These are phyloP conservation scores for Murraya paniculata DNA, from an alignment of 345 rosid species.

Conservation along the genomic window DNA sequence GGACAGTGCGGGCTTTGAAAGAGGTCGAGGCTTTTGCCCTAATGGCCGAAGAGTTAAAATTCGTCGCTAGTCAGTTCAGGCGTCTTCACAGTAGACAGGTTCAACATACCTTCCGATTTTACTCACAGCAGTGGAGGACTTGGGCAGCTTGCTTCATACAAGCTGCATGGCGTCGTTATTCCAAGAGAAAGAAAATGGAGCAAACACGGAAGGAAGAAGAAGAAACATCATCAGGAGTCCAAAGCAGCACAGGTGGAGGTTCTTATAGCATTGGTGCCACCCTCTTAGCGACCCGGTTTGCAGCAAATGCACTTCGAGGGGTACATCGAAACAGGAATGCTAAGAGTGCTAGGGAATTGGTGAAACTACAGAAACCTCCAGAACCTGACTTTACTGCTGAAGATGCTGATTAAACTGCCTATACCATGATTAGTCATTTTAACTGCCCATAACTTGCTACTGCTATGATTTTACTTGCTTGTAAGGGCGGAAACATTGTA, in stretches of 20 bases:
- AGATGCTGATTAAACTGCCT: constrained; percentile 37
- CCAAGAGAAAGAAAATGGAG: constrained; percentile 79
- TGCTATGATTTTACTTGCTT: background rate
- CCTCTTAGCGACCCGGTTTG: constrained; percentile 80
- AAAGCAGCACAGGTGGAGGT: constrained; percentile 41
- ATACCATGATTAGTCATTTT: background rate
- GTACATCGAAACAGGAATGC: constrained; percentile 74
- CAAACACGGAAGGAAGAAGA: constrained; percentile 69
- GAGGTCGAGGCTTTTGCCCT: constrained; percentile 97
- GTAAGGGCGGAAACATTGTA: background rate
- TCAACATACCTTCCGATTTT: constrained; percentile 93
- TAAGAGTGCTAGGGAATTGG: constrained; percentile 63
- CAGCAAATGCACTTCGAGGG: constrained; percentile 89
- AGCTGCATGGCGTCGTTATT: constrained; percentile 91
- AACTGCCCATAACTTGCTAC: background rate
- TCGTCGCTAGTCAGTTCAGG: constrained; percentile 93
- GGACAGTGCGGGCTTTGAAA: constrained; percentile 77
- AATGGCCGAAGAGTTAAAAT: constrained; percentile 83
- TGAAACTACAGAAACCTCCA: constrained; percentile 81
- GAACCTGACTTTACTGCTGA: constrained; percentile 97
- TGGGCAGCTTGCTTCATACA: constrained; percentile 98
- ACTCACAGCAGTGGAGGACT: constrained; percentile 99
- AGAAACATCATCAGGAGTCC: constrained; percentile 38
- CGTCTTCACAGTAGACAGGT: constrained; percentile 93
- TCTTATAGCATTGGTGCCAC: constrained; percentile 86